Conservation (phyloP, 177 flowering plant species). For the Vitis hybrid region DNA sequence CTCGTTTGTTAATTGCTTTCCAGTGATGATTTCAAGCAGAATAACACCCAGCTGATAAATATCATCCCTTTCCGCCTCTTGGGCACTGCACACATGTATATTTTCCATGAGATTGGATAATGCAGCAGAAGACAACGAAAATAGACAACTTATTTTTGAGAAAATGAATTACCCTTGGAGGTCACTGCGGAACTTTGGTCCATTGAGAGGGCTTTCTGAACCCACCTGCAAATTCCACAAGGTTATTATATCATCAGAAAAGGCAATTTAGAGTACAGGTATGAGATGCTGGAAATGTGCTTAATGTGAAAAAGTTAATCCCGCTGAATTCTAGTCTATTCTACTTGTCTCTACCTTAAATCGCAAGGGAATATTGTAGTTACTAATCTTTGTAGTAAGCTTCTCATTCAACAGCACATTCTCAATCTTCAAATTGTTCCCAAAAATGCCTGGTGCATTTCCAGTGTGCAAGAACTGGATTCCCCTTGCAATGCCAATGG, state of each 20-base stretch:
- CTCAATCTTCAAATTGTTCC: slow-evolving; percentile 63
- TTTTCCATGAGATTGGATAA: not conserved
- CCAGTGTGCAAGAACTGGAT: slow-evolving; percentile 80
- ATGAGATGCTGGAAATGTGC: not conserved
- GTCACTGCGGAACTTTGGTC: slow-evolving; percentile 18
- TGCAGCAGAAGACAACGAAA: not conserved
- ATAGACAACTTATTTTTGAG: not conserved
- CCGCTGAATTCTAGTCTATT: not conserved
- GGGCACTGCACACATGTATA: slow-evolving; percentile 26
- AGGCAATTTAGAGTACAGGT: not conserved
- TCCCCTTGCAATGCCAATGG: slow-evolving; percentile 74
- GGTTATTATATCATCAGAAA: not conserved
- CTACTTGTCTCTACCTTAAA: slow-evolving; percentile 38
- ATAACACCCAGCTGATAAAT: slow-evolving; percentile 68
- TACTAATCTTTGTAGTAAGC: slow-evolving; percentile 66
- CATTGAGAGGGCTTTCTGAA: slow-evolving; percentile 43
- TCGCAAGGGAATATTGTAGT: slow-evolving; percentile 61
- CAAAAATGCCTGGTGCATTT: slow-evolving; percentile 55
- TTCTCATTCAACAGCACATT: slow-evolving; percentile 68
- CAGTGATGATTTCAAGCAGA: slow-evolving; percentile 62
- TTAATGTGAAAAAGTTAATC: not conserved
- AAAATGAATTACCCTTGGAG: slow-evolving; percentile 29
- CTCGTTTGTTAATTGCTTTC: slow-evolving; percentile 39
- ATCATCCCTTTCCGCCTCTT: slow-evolving; percentile 62
- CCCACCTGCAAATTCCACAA: slow-evolving; percentile 39